Base-by-base conservation (phyloP, 1,139 yeast species). In the Yamadazyma atmosphaerica region DNA sequence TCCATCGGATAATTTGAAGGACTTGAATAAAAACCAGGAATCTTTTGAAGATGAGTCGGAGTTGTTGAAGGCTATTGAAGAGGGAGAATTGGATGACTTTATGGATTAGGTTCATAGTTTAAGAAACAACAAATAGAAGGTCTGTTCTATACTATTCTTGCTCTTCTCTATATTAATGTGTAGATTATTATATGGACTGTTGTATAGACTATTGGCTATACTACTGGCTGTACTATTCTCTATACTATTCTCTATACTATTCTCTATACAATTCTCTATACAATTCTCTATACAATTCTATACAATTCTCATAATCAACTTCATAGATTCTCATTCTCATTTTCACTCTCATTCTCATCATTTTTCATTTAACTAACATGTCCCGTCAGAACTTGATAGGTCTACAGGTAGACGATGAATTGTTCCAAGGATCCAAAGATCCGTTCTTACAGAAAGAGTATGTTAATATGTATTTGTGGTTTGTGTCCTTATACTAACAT, bases 31-130 rank as follows among this genome's bases (percentile, higher is more conserved):
- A 40, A 58, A 50, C 29, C 54, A 60, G 39, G 69, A 65, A 35
- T 52, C 60, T 18, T 62, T 63, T 41, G 77, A 70, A 38, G 76
- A 68, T 37, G 74, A 68, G 45, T 60, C 67, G 41, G 77, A 70
- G 42, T 61, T 72, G 46, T 63, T 72, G 52, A 69, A 68, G 50
- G 77, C 77, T 23, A 65, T 72, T 34, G 76, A 72, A 51, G 77
- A 72, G 40, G 77, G 77, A 33, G 77, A 72, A 44, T 64, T 72
- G 45, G 77, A 72, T 54, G 77, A 72, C 45, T 71, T 70, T 49
- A 68, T 72, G 73, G 77, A 70, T 54, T 69, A 61, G n/a, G n/a
- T n/a, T n/a, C n/a, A n/a, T n/a, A n/a, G n/a, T n/a, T n/a, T n/a
- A n/a, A n/a, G n/a, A n/a, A n/a, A n/a, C n/a, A n/a, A n/a, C n/a